Evolutionary conservation across 176 grass and related monocot species (phyloP).

Genomic region (Carex parvula): DNA sequence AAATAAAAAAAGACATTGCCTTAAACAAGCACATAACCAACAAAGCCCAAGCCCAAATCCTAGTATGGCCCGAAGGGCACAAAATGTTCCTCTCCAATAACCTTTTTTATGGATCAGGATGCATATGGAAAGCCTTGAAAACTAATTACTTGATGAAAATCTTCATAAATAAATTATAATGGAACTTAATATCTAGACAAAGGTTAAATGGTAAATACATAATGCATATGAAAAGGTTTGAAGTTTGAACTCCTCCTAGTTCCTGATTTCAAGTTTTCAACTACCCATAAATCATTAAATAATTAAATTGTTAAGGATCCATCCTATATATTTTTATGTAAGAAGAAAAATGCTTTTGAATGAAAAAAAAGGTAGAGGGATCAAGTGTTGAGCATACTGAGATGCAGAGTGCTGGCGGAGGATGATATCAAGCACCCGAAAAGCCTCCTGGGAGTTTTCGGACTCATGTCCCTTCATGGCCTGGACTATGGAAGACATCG

Average conservation of each 20-base stretch:
- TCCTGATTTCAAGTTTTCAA: too few species aligned
- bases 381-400: slow-evolving; percentile 40
- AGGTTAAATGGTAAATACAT: neutral
- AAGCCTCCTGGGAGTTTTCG: slow-evolving; percentile 73
- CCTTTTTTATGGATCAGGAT: too few species aligned
- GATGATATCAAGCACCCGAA: slow-evolving; percentile 85
- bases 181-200: neutral
- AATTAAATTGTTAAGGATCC: neutral
- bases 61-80: too few species aligned
- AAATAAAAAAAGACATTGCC: neutral
- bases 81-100: too few species aligned
- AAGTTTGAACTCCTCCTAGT: too few species aligned
- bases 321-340: neutral
- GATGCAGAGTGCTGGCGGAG: slow-evolving; percentile 70
- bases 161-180: neutral
- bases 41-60: too few species aligned
- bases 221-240: too few species aligned
- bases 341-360: neutral
- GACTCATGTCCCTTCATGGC: slow-evolving; percentile 73
- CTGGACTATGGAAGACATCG: slow-evolving; percentile 64
- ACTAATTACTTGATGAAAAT: neutral
- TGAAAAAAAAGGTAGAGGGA: neutral
- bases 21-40: too few species aligned
- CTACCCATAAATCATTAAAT: neutral
- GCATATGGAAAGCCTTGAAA: neutral